Evolutionary conservation across 768 basidiomycete genomes (phyloP).

Genomic region (Boletus fagicola): DNA sequence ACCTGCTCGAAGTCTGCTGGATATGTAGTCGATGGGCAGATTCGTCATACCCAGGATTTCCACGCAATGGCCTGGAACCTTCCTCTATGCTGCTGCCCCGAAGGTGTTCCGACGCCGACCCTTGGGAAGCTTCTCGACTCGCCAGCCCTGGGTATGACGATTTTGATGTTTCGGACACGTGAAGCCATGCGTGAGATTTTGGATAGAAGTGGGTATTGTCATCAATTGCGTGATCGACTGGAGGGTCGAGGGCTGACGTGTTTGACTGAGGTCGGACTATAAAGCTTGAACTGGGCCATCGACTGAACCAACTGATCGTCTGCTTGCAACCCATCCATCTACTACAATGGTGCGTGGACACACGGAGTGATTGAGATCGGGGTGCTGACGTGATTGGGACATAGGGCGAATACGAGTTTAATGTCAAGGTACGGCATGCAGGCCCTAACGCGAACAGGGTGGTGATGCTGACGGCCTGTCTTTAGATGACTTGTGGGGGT

Average conservation of each 20-base stretch:
- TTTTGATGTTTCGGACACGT: too few species aligned
- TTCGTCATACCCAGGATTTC: too few species aligned
- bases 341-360: conserved; percentile 23
- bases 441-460: neutral
- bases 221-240: neutral
- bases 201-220: neutral
- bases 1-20: neutral
- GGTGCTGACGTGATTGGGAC: conserved; percentile 2
- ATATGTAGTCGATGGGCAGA: neutral
- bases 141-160: too few species aligned
- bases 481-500: conserved; percentile 81
- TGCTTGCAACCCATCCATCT: neutral
- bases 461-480: neutral
- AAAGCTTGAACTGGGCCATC: conserved; percentile 1
- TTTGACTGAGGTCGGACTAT: neutral
- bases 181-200: neutral
- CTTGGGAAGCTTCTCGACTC: too few species aligned
- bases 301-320: neutral
- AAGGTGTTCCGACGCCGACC: too few species aligned
- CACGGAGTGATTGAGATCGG: neutral
- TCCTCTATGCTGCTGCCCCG: too few species aligned
- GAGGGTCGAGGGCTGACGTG: too few species aligned
- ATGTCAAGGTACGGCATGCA: conserved; percentile 64
- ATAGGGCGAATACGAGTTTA: conserved; percentile 59
- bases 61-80: too few species aligned